A percentile compares a stretch with the other conserved stretches of the same genome.
These are phyloP conservation scores for Termitomyces sp. DNA, from an alignment of 768 basidiomycete species.

Conservation along the genomic window DNA sequence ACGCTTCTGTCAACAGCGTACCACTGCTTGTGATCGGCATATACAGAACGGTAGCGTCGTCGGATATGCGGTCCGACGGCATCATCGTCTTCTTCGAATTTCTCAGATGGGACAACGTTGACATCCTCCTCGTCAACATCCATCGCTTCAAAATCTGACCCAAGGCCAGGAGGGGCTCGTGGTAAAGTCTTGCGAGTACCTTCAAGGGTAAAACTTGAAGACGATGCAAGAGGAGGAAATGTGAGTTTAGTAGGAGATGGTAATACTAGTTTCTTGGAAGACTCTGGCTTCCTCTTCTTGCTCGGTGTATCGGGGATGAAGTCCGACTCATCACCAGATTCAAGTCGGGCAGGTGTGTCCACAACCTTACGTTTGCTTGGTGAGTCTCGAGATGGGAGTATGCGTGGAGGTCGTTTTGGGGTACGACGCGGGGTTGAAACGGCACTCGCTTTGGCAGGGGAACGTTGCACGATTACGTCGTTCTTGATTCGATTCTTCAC, in stretches of 20 bases:
- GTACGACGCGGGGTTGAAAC: slow-evolving; percentile 17
- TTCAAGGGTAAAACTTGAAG: slow-evolving; percentile 8
- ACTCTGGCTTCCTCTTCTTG: slow-evolving; percentile 31
- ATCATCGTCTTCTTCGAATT: slow-evolving; percentile 13
- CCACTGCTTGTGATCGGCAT: slow-evolving; percentile 48
- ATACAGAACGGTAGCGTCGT: slow-evolving; percentile 43
- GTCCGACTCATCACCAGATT: slow-evolving; percentile 22
- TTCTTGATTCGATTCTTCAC: slow-evolving; percentile 16
- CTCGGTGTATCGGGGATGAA: slow-evolving; percentile 34
- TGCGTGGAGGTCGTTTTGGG: slow-evolving; percentile 18
- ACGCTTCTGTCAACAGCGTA: slow-evolving; percentile 33
- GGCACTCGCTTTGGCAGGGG: slow-evolving; percentile 15
- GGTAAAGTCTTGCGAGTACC: background rate
- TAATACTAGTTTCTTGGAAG: slow-evolving; percentile 9
- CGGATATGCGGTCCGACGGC: slow-evolving; percentile 14
- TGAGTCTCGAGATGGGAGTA: slow-evolving; percentile 30
- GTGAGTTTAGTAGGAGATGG: background rate
- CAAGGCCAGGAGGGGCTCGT: background rate
- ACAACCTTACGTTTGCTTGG: slow-evolving; percentile 30
- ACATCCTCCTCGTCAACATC: slow-evolving; percentile 10
- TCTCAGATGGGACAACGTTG: slow-evolving; percentile 13
- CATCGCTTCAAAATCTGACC: slow-evolving; percentile 2
- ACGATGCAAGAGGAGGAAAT: slow-evolving; percentile 10
- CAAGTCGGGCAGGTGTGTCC: slow-evolving; percentile 6
- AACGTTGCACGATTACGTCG: slow-evolving; percentile 13